Base-by-base conservation (phyloP, 2,329 filamentous ascomycete species). In the Pseudocercospora macadamiae region DNA sequence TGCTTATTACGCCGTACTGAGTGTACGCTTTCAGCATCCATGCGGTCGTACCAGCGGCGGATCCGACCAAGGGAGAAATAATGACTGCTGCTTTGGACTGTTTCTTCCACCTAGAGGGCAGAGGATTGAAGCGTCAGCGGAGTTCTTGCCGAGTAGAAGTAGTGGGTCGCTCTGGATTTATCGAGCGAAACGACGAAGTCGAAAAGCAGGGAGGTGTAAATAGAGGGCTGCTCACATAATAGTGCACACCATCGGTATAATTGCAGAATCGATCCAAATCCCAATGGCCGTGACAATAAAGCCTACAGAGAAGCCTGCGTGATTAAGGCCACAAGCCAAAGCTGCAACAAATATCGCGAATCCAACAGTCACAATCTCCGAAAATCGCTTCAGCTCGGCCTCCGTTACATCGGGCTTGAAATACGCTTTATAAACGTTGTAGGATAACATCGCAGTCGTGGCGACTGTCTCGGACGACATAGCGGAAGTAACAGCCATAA, bases 1-100 rank as follows among this genome's bases (percentile, higher is more conserved):
- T 52, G 16, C 55, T 65, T 48, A 67, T 55, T 7, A 30, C 34
- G 14, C 64, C 64, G 30, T 65, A 59, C 25, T 62, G 30, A 19
- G 55, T 52, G 26, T 64, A 44, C 2, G 64, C 57, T 16, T 48
- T 62, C 4, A 65, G 25, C 42, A 61, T 60, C 51, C 55, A 54
- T 12, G 54, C 61, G n/a, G 65, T 61, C 54, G 57, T 23, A 12
- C 68, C 86, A 84, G 8, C 89, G 83, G 0, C 88, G 90, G 5
- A 91, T 88, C 4, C 54, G 10, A 58, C 23, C 3, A 57, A 25
- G 10, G 55, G 51, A 14, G 51, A 36, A 9, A 58, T 30, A 19
- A 51, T 58, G 12, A 54, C 45, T 2, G 42, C 51, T 21, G 45
- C 59, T 48, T 51, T 52, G 8, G 51, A 66, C 62, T 70, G 25